Base-by-base conservation (phyloP, 2,329 filamentous ascomycete species). In the Penicillium janthinellum region DNA sequence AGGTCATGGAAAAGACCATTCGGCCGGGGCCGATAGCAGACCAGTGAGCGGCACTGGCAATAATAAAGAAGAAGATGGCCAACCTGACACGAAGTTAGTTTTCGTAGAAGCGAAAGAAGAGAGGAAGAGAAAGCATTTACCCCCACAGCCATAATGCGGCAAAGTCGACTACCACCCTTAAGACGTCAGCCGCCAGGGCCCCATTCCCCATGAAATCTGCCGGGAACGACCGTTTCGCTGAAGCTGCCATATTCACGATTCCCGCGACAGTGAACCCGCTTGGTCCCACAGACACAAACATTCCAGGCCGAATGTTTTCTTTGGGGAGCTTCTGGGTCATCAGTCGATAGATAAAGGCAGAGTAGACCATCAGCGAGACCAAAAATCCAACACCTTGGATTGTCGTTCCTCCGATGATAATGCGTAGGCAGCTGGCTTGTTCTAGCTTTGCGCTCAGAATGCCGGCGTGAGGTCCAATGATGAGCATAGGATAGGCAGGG, bases 271-370 rank as follows among this genome's bases (percentile, higher is more conserved):
- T 90, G 71, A 90, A 90, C 2, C 86, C 90, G 52, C 85, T 87
- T 0, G 91, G 91, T 37, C 91, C 91, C 31, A 95, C 90, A 1
- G 86, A 89, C 61, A 95, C 91, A 72, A 95, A 95, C 87, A 96
- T 92, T 68, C 89, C 91, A 0, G 91, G 91, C 11, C 91, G 85
- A 20, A 91, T 83, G 44, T 84, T 87, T 70, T 94, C 91, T 56
- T 85, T 83, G 0, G 91, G 91, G 0, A 96, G 81, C 69, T 95
- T 95, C 70, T 94, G 90, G 0, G 91, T 94, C 91, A 95, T 95
- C 31, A 96, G 82, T 34, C 91, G 86, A 72, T 95, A 95, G 52
- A 96, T 85, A 71, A 93, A 95, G 52, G 91, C 90, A 1, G 89
- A 86, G 63, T 92, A 92, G 28, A 96, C 90, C 88, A 93, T 93